Percentiles rank a stretch among this genome's conserved stretches.
Evolutionary conservation across 306 rosid species (phyloP).

Genomic region (Morella rubra): DNA sequence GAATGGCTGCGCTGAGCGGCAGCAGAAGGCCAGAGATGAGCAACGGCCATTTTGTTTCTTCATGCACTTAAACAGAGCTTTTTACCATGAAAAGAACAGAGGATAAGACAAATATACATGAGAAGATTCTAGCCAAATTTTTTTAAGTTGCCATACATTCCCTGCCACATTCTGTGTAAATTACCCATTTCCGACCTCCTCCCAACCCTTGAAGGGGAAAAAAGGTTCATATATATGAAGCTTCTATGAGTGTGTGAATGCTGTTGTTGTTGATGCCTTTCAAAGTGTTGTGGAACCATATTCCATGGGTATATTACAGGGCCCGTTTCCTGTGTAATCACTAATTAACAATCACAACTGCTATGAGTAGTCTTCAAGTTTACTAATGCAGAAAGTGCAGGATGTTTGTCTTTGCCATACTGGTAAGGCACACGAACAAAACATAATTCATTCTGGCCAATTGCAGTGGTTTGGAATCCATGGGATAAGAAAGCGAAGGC

Average conservation of each 20-base stretch:
- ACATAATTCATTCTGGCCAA: neutral
- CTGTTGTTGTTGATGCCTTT: neutral
- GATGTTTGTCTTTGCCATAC: neutral
- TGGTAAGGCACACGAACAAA: constrained; percentile 4
- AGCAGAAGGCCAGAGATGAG: too few relatives aligned
- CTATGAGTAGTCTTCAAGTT: too few relatives aligned
- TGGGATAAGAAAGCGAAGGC: constrained; percentile 81
- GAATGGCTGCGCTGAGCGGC: too few relatives aligned
- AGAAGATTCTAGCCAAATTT: too few relatives aligned
- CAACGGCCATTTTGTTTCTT: too few relatives aligned
- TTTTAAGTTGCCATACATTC: too few relatives aligned
- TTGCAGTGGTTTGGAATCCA: constrained; percentile 79
- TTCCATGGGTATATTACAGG: neutral
- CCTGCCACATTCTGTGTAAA: neutral
- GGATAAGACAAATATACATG: too few relatives aligned
- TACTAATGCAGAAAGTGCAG: too few relatives aligned
- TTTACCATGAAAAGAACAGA: too few relatives aligned
- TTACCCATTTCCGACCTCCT: neutral
- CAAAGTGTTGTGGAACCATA: neutral
- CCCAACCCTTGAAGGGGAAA: neutral
- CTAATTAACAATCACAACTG: too few relatives aligned
- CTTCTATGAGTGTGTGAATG: neutral
- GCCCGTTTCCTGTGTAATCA: neutral
- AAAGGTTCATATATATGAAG: too few relatives aligned
- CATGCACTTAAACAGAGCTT: too few relatives aligned